A percentile compares a stretch with the other conserved stretches of the same genome.
These are phyloP conservation scores for Peronospora destructor DNA, from an alignment of 352 stramenopile genomes.

Conservation along the genomic window DNA sequence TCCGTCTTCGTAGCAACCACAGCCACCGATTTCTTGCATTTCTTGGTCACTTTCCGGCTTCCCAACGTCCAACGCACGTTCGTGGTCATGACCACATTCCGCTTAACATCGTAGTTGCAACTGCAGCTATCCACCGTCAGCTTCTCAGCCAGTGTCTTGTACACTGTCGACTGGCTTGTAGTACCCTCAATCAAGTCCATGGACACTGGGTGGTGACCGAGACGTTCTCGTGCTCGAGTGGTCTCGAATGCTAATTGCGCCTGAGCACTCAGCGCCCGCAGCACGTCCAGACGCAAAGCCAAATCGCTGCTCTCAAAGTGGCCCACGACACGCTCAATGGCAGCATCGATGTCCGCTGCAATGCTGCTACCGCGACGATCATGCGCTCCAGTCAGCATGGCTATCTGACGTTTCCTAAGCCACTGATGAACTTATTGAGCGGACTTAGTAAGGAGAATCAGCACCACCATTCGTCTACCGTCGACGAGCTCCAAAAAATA, in stretches of 20 bases:
- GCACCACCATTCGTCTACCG: conserved; percentile 9
- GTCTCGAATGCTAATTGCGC: conserved; percentile 64
- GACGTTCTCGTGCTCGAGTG: conserved; percentile 48
- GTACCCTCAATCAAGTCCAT: conserved; percentile 54
- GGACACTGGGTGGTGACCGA: conserved; percentile 51
- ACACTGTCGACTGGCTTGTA: conserved; percentile 39
- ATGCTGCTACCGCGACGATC: conserved; percentile 59
- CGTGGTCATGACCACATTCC: conserved; percentile 54
- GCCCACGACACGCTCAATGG: conserved; percentile 63
- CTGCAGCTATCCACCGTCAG: conserved; percentile 49
- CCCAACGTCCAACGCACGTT: conserved; percentile 50
- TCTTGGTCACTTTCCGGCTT: conserved; percentile 36
- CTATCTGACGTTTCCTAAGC: neutral
- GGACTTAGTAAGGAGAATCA: conserved; percentile 3
- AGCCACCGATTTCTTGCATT: conserved; percentile 27
- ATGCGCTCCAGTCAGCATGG: conserved; percentile 30
- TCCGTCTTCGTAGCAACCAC: conserved; percentile 2
- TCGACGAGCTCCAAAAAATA: conserved; percentile 5
- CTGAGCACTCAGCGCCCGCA: conserved; percentile 51
- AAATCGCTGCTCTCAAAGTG: conserved; percentile 68
- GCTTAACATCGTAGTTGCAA: conserved; percentile 55
- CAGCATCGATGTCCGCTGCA: conserved; percentile 45
- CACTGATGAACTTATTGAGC: neutral
- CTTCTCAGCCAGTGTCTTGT: conserved; percentile 34
- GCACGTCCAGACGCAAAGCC: conserved; percentile 58